Base-by-base conservation (phyloP, 208 protist species). In the Leptomonas seymouri region DNA sequence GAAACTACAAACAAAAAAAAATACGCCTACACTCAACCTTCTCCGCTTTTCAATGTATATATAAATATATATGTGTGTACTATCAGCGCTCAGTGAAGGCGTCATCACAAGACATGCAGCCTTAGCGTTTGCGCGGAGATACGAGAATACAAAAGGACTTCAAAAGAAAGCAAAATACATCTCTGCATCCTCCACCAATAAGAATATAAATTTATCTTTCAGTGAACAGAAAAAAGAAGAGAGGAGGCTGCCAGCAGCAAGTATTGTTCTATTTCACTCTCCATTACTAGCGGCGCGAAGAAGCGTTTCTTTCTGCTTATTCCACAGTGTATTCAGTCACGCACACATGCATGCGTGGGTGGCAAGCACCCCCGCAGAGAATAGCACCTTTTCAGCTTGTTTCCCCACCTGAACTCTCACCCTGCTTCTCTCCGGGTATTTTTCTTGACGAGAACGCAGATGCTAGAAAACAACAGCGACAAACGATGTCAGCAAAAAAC, bases 101-200 rank as follows among this genome's bases (percentile, higher is more conserved):
- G 23, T 45, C 51, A n/a, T 9, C 15, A 39, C 28, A 39, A 7
- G 51, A 56, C 5, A 2, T 36, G 39, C 51, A n/a, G 14, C 48
- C n/a, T 23, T 27, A 30, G 3, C 31, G 23, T 8, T 6, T 16
- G 23, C 49, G 27, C 28, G 51, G 6, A 34, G 2, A 51, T 18
- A 51, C 18, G 4, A 42, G 18, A 67, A 55, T 30, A 56, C 23
- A 25, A 57, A 60, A 5, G 18, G 11, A 62, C 54, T 55, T 49
- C 23, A 53, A 48, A 66, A 50, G 49, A 74, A 74, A 66, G 23
- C 25, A 58, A 74, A 58, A 50, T 25, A 58, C 30, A 57, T 25
- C 39, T 68, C 63, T 59, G 41, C 50, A 36, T 6, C 48, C 48
- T 48, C 18, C 44, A 5, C 39, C 3, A 39, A 9, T 39, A 54